Base-by-base conservation (phyloP, 2,329 filamentous ascomycete species). In the Metarhizium robertsii region DNA sequence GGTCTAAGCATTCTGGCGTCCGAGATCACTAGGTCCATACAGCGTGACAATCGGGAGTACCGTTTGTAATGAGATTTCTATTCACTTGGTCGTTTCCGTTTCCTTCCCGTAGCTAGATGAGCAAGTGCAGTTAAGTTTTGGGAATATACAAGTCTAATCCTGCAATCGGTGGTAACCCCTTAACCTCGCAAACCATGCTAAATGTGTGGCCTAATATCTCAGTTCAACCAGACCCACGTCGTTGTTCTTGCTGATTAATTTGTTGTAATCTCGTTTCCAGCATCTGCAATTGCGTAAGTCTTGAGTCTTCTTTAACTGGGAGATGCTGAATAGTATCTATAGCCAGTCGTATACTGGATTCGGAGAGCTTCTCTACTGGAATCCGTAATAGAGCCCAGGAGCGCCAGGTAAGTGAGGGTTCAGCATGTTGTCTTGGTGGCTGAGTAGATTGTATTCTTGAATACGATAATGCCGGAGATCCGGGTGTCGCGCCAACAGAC, bases 251-350 rank as follows among this genome's bases (percentile, higher is more conserved):
- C n/a, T 45, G 42, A 18, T 20, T 30, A 16, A 55, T 48, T n/a
- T 29, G 16, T 13, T 30, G 34, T 46, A 56, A 38, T 18, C 45
- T 53, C 5, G 30, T 34, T 6, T 5, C 40, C 2, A 56, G 51
- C 25, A 34, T 7, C 6, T 36, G 50, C n/a, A 56, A 40, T 25
- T 50, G 38, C 14, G 53, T 25, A 16, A 16, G 29, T 34, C 46
- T 56, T n/a, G 29, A 14, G 6, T 30, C 16, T 16, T n/a, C 43
- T 2, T 13, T 34, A 10, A 34, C 2, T 10, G 7, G 25, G 7
- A 40, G 30, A 47, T 45, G 52, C n/a, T 42, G 20, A 29, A 56
- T 14, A 10, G 29, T 18, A 38, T 56, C 54, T 38, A 56, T 56
- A 34, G 45, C 36, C 11, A 56, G 29, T 36, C 54, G 54, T 50